Conservation (phyloP, 148 eudicot genomes). For the Rheum nobile region DNA sequence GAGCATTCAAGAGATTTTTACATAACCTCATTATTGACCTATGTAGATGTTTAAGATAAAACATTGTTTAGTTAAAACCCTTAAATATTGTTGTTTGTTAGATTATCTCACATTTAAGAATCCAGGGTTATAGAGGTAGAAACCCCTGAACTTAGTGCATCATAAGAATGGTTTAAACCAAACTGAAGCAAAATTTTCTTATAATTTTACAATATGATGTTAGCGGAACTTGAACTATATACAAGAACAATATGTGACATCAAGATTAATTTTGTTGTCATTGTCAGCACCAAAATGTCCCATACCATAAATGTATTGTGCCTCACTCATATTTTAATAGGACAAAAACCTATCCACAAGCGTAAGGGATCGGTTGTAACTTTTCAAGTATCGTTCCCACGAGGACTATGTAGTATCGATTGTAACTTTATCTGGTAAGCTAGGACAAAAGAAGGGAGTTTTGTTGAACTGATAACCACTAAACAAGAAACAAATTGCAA, state of each 20-base stretch:
- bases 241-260: background rate
- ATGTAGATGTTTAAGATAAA: background rate
- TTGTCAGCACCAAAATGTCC: background rate
- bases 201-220: background rate
- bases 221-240: background rate
- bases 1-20: background rate
- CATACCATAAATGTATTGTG: background rate
- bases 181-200: background rate
- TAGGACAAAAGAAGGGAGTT: too few species aligned
- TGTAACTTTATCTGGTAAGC: too few species aligned
- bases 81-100: background rate
- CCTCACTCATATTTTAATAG: background rate
- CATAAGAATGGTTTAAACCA: background rate
- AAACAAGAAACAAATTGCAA: too few species aligned
- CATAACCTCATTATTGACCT: background rate
- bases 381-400: too few species aligned
- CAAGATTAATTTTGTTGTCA: background rate
- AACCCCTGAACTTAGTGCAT: background rate
- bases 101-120: background rate
- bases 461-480: too few species aligned
- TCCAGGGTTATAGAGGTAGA: background rate
- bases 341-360: too few species aligned
- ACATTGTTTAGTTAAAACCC: background rate
- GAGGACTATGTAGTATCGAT: too few species aligned
- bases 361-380: too few species aligned